Percentiles rank a stretch among this genome's conserved stretches.
Evolutionary conservation across 352 stramenopile species (phyloP).

Genomic region (Phytophthora pinifolia): DNA sequence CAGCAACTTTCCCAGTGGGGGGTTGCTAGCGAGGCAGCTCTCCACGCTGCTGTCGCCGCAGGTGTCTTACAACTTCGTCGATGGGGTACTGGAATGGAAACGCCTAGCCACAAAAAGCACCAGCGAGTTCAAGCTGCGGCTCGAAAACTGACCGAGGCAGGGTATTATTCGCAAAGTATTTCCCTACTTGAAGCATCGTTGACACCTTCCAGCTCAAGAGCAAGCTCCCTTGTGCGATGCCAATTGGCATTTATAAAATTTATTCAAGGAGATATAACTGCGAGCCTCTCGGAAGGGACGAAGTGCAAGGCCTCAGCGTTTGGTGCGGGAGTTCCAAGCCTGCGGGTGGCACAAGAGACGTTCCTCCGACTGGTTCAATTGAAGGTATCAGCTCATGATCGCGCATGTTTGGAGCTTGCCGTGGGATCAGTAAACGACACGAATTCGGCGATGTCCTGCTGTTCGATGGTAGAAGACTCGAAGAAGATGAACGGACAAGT

Average conservation of each 20-base stretch:
- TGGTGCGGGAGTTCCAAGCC: slow-evolving; percentile 10
- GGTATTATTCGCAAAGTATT: slow-evolving; percentile 32
- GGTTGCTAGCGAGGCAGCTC: slow-evolving; percentile 23
- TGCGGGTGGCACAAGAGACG: slow-evolving; percentile 23
- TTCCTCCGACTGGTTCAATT: slow-evolving; percentile 24
- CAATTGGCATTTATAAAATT: slow-evolving; percentile 34
- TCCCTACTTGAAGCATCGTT: slow-evolving; percentile 19
- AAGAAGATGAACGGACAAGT: neutral
- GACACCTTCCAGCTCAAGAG: neutral
- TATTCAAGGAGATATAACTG: slow-evolving; percentile 26
- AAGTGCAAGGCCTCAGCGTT: slow-evolving; percentile 12
- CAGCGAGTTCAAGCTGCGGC: slow-evolving; percentile 14
- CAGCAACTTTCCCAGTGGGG: slow-evolving; percentile 20
- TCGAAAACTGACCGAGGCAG: slow-evolving; percentile 14
- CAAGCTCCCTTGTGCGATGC: slow-evolving; percentile 11
- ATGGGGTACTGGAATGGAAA: neutral
- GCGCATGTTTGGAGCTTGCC: slow-evolving; percentile 20
- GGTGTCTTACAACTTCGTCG: slow-evolving; percentile 17
- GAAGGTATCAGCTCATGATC: slow-evolving; percentile 24
- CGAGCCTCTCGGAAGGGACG: slow-evolving; percentile 2
- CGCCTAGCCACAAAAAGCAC: neutral
- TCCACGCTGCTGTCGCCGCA: slow-evolving; percentile 31
- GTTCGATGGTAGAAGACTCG: neutral
- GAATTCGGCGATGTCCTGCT: slow-evolving; percentile 3
- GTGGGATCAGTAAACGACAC: slow-evolving; percentile 9